Percentiles rank a stretch among this genome's conserved stretches.
These are phyloP conservation scores for Aschersonia sp. DNA, from an alignment of 2,329 filamentous ascomycete genomes.

Conservation along the genomic window DNA sequence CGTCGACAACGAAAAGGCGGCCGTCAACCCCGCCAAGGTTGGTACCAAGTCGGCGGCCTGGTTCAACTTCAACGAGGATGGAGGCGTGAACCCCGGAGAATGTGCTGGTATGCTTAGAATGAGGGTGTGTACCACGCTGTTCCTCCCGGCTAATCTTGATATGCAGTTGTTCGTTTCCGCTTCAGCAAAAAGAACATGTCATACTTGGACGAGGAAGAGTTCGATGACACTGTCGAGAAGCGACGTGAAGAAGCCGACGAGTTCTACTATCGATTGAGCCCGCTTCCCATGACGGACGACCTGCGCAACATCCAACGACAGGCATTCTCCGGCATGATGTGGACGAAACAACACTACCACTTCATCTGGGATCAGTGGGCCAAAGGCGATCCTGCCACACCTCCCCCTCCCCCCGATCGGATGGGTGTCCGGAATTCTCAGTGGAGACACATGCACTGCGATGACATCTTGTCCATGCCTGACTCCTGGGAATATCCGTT, in stretches of 20 bases:
- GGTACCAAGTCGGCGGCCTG: conserved; percentile 87
- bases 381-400: conserved; percentile 79
- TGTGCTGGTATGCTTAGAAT: conserved; percentile 55
- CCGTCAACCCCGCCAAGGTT: conserved; percentile 63
- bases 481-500: conserved; percentile 99
- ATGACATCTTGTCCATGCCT: conserved; percentile 94
- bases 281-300: conserved; percentile 85
- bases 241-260: conserved; percentile 85
- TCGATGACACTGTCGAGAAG: conserved; percentile 81
- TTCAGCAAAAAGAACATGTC: conserved; percentile 61
- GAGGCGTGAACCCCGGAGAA: conserved; percentile 77
- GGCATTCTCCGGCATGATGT: conserved; percentile 93
- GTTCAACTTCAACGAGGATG: conserved; percentile 82
- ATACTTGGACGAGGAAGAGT: conserved; percentile 83
- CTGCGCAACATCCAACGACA: conserved; percentile 90
- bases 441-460: conserved; percentile 91
- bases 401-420: conserved; percentile 66
- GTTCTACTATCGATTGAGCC: conserved; percentile 88
- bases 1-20: conserved; percentile 64
- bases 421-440: conserved; percentile 74
- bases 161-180: conserved; percentile 71
- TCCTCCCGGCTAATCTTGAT: background rate
- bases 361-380: conserved; percentile 98
- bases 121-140: background rate
- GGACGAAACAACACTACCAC: conserved; percentile 94